These are phyloP conservation scores for Purpureocillium takamizusanense DNA, from an alignment of 2,329 filamentous ascomycete species.

Conservation along the genomic window DNA sequence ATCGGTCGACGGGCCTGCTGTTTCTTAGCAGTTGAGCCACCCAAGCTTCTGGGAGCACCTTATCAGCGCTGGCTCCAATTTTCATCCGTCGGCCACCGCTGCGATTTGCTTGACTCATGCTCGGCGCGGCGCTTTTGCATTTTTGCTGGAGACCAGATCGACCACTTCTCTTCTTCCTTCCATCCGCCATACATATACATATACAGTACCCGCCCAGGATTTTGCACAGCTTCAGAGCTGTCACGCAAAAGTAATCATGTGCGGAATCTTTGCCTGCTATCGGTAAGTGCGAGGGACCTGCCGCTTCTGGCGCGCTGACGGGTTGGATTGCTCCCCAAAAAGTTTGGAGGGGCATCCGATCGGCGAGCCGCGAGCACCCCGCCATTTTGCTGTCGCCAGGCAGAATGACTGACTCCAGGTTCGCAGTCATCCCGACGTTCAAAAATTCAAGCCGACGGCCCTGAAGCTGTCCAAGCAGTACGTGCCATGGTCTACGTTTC, in stretches of 20 bases:
- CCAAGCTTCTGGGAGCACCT: neutral
- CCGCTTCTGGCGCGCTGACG: neutral
- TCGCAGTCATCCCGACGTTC: constrained; percentile 76
- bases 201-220: too few relatives aligned
- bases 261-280: constrained; percentile 95
- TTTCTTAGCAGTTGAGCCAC: too few relatives aligned
- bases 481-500: constrained; percentile 26
- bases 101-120: constrained; percentile 8
- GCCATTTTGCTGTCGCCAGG: constrained; percentile 12
- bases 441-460: constrained; percentile 92
- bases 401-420: constrained; percentile 6
- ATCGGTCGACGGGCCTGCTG: too few relatives aligned
- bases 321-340: constrained; percentile 1
- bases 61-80: constrained; percentile 3
- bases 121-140: neutral
- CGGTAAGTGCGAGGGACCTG: constrained; percentile 45
- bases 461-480: constrained; percentile 91
- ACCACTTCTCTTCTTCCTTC: constrained; percentile 2
- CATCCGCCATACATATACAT: constrained; percentile 1
- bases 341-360: constrained; percentile 19
- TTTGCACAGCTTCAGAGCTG: constrained; percentile 1
- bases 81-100: constrained; percentile 2
- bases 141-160: neutral
- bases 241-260: constrained; percentile 55
- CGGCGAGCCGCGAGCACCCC: constrained; percentile 14